These are phyloP conservation scores for Mycena belliarum DNA, from an alignment of 768 basidiomycete genomes.

Conservation along the genomic window DNA sequence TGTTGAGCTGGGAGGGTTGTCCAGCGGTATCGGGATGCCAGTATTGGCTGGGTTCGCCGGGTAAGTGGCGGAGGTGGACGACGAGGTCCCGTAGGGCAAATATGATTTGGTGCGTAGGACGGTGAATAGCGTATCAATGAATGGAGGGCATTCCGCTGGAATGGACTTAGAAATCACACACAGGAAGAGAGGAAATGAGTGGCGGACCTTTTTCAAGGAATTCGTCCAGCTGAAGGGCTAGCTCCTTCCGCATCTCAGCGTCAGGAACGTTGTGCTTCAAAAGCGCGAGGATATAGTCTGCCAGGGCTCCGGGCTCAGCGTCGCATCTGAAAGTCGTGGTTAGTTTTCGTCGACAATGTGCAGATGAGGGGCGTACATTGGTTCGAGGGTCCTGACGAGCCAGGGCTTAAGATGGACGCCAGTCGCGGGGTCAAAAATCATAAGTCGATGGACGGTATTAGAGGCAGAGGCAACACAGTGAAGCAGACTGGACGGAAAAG, in stretches of 20 bases:
- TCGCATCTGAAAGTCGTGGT: constrained; percentile 68
- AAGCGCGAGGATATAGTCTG: constrained; percentile 92
- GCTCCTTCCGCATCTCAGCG: constrained; percentile 77
- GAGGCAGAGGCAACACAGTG: not conserved
- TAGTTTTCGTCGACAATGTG: constrained; percentile 23
- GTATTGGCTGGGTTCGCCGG: constrained; percentile 48
- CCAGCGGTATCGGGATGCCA: constrained; percentile 82
- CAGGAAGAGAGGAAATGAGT: not conserved
- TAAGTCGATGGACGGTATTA: constrained; percentile 30
- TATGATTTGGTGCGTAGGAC: constrained; percentile 86
- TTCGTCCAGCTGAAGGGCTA: constrained; percentile 79
- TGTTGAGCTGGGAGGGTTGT: constrained; percentile 44
- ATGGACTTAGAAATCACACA: constrained; percentile 13
- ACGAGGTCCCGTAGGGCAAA: constrained; percentile 60
- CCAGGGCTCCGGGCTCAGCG: constrained; percentile 90
- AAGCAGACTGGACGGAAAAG: not conserved
- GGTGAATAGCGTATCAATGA: constrained; percentile 85
- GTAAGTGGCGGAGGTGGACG: constrained; percentile 44
- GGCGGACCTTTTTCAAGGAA: constrained; percentile 86
- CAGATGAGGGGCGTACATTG: constrained; percentile 61
- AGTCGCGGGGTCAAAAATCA: constrained; percentile 71
- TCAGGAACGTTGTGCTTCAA: constrained; percentile 88
- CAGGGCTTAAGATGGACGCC: constrained; percentile 76
- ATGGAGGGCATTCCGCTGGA: constrained; percentile 60
- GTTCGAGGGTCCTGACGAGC: constrained; percentile 87